Conservation (phyloP, 2,329 filamentous ascomycete genomes). For the Fusarium piperis region DNA sequence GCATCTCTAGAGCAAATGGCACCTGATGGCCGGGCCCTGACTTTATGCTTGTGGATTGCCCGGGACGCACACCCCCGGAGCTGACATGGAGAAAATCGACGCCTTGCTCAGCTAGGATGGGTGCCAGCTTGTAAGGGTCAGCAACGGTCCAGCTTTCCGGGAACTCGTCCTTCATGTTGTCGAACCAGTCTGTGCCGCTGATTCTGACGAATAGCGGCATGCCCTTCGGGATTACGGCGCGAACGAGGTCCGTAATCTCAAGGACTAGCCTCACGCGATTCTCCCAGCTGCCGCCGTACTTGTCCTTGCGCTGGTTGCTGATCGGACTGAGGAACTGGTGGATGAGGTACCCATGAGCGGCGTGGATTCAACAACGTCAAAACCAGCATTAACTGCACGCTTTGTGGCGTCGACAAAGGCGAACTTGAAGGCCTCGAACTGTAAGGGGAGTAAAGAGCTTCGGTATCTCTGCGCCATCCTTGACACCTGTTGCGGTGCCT, state of each 20-base stretch:
- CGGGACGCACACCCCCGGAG: conserved; percentile 69
- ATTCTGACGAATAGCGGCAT: background rate
- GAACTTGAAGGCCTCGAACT: background rate
- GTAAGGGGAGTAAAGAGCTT: background rate
- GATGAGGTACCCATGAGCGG: background rate
- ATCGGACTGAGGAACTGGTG: background rate
- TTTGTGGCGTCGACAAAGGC: background rate
- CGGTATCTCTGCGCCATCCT: background rate
- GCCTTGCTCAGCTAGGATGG: conserved; percentile 56
- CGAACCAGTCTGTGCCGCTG: background rate
- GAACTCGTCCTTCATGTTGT: background rate
- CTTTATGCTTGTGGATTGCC: conserved; percentile 52
- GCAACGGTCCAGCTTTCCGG: background rate
- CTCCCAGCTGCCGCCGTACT: background rate
- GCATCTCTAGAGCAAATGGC: conserved; percentile 68
- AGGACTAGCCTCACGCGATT: background rate
- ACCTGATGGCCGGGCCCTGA: conserved; percentile 71
- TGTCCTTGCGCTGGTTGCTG: background rate
- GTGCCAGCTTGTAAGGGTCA: background rate
- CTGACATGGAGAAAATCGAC: conserved; percentile 78
- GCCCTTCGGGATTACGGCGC: background rate
- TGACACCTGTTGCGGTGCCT: background rate
- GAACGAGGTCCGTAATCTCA: background rate
- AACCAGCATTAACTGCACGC: background rate
- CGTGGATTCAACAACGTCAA: background rate